These are phyloP conservation scores for Catunica adiposa DNA, from an alignment of 2,329 filamentous ascomycete genomes.

Conservation along the genomic window DNA sequence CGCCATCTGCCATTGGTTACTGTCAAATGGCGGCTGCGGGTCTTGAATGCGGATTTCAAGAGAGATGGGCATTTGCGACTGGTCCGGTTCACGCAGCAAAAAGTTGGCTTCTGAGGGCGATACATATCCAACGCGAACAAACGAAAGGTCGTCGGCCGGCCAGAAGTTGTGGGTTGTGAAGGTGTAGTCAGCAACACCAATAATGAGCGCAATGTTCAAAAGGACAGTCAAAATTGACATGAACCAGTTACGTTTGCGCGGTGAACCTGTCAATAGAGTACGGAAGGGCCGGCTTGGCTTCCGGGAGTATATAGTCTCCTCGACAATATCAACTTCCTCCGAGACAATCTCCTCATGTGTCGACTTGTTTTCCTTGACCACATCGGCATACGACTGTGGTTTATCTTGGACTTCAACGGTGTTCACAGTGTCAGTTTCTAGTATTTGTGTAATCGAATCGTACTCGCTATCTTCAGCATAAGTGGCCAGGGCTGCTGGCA, in stretches of 20 bases:
- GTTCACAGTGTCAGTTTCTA: constrained; percentile 31
- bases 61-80: constrained; percentile 55
- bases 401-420: not conserved
- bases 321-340: constrained; percentile 30
- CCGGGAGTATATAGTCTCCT: constrained; percentile 23
- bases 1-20: constrained; percentile 46
- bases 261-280: constrained; percentile 59
- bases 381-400: not conserved
- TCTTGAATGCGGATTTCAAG: constrained; percentile 47
- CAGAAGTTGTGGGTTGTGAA: constrained; percentile 56
- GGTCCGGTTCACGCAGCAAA: constrained; percentile 69
- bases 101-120: constrained; percentile 66
- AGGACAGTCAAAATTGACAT: constrained; percentile 52
- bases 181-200: constrained; percentile 60
- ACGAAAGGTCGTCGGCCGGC: constrained; percentile 59
- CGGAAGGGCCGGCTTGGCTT: constrained; percentile 39
- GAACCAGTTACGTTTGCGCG: constrained; percentile 50
- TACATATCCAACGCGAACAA: constrained; percentile 75
- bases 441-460: constrained; percentile 42
- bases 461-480: constrained; percentile 40
- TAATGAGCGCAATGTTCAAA: constrained; percentile 54
- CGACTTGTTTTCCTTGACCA: not conserved
- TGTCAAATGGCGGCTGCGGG: constrained; percentile 34
- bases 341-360: not conserved
- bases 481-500: constrained; percentile 44